A percentile compares a stretch with the other conserved stretches of the same genome.
Conservation (phyloP, 106 monocot species). For the Agapanthus africanus region DNA sequence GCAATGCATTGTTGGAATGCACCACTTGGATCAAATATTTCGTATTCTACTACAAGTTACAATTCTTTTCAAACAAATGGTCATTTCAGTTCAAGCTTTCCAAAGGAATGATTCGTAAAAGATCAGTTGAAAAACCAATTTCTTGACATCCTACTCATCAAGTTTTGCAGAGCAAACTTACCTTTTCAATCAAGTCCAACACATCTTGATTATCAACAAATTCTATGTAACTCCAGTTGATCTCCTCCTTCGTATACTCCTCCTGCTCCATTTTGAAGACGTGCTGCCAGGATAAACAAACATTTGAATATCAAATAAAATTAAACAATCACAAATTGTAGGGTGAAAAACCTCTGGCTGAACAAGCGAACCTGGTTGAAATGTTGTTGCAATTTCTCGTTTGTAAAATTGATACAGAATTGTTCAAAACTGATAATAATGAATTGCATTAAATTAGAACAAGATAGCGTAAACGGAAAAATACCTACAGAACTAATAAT, state of each 20-base stretch:
- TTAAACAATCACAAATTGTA: neutral
- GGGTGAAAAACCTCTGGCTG: neutral
- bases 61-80: neutral
- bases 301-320: neutral
- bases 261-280: conserved; percentile 74
- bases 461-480: neutral
- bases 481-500: neutral
- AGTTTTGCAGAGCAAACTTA: conserved; percentile 3
- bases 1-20: neutral
- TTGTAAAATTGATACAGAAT: conserved; percentile 93
- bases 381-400: conserved; percentile 97
- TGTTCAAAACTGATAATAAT: conserved; percentile 74
- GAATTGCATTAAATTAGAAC: conserved; percentile 4
- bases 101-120: neutral
- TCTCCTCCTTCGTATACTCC: conserved; percentile 59
- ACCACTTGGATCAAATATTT: neutral
- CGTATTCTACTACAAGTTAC: neutral
- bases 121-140: neutral
- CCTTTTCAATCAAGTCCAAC: conserved; percentile 60
- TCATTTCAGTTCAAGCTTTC: neutral
- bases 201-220: conserved; percentile 69
- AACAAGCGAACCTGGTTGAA: conserved; percentile 76
- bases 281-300: conserved; percentile 27
- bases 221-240: conserved; percentile 65
- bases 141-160: neutral